Percentiles rank a stretch among this genome's conserved stretches.
Conservation (phyloP, 345 rosid species). For the Clarkia xantiana region DNA sequence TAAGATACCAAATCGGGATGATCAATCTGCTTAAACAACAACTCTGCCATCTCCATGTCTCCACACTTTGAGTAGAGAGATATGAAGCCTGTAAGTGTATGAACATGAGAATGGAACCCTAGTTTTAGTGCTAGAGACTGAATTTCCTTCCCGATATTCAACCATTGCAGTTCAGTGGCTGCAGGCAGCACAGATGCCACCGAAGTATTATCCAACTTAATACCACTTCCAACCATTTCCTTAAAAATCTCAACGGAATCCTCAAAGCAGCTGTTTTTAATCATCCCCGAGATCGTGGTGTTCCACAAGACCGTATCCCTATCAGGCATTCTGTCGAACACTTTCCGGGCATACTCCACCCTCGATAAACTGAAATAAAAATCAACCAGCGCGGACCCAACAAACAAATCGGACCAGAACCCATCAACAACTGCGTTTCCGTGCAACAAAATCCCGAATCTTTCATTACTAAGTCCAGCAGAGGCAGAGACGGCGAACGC, state of each 20-base stretch:
- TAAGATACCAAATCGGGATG: conserved; percentile 50
- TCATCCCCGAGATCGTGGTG: conserved; percentile 49
- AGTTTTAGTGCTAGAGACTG: conserved; percentile 42
- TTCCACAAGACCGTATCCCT: conserved; percentile 59
- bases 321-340: conserved; percentile 49
- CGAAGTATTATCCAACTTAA: conserved; percentile 32
- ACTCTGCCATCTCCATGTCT: conserved; percentile 20
- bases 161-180: conserved; percentile 52
- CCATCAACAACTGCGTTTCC: conserved; percentile 43
- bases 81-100: conserved; percentile 51
- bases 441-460: conserved; percentile 33
- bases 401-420: conserved; percentile 33
- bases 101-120: conserved; percentile 35
- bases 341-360: conserved; percentile 23
- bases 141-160: conserved; percentile 43
- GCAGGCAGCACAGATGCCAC: conserved; percentile 55
- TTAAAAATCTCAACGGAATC: conserved; percentile 33
- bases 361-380: conserved; percentile 34
- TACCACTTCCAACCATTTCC: conserved; percentile 28
- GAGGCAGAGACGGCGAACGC: conserved; percentile 41
- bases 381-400: conserved; percentile 50
- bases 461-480: conserved; percentile 19
- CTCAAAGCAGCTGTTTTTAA: conserved; percentile 29
- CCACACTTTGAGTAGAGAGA: conserved; percentile 52
- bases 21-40: conserved; percentile 38